A percentile compares a stretch with the other conserved stretches of the same genome.
Conservation (phyloP, 2,329 filamentous ascomycete species). For the Sarocladium brachiariae region DNA sequence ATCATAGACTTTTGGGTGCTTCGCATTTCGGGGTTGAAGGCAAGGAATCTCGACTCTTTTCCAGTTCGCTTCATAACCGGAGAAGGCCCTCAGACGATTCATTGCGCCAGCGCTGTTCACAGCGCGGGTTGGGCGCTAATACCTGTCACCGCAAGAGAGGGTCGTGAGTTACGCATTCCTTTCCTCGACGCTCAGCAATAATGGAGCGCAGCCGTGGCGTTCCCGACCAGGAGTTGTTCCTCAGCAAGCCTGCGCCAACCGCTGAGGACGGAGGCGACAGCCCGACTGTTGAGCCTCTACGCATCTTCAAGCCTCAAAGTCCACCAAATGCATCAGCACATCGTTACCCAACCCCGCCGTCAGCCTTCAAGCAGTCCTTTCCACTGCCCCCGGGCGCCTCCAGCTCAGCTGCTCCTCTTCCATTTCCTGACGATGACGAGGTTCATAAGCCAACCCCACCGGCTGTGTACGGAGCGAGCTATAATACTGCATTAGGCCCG, state of each 20-base stretch:
- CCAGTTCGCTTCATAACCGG: not conserved
- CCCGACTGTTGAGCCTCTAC: constrained; percentile 74
- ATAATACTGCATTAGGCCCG: constrained; percentile 40
- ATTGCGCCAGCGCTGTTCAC: not conserved
- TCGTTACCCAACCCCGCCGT: constrained; percentile 45
- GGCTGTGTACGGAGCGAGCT: constrained; percentile 38
- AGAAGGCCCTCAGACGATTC: not conserved
- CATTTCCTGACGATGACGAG: constrained; percentile 68
- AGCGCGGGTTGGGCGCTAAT: constrained; percentile 5
- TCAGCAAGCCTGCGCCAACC: constrained; percentile 49
- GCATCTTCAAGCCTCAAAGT: constrained; percentile 75
- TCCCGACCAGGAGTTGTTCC: constrained; percentile 78
- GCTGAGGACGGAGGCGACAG: constrained; percentile 50
- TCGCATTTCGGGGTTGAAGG: too few species aligned
- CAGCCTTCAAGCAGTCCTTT: constrained; percentile 49
- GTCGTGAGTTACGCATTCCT: not conserved
- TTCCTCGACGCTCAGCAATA: constrained; percentile 18
- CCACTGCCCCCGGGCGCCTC: constrained; percentile 61
- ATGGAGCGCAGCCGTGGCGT: constrained; percentile 55
- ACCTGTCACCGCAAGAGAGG: not conserved
- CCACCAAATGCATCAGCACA: constrained; percentile 44
- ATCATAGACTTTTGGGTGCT: too few species aligned
- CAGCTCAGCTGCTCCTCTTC: constrained; percentile 59
- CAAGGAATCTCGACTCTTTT: not conserved
- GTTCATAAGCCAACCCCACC: constrained; percentile 37